Evolutionary conservation across 805 yeast species (phyloP).

Genomic region (Komagataella populi): DNA sequence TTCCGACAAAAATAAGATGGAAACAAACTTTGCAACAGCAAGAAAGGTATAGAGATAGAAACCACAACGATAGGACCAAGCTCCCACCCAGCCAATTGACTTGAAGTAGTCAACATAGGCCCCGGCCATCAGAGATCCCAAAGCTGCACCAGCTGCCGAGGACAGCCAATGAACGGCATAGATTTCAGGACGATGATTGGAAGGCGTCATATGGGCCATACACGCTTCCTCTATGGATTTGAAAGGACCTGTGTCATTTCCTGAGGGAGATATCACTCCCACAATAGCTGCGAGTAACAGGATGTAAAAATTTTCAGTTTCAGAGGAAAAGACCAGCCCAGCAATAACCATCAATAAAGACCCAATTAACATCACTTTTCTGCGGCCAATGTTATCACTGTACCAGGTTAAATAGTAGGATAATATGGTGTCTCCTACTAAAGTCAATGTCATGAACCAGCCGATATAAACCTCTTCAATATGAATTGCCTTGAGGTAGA

Average conservation of each 20-base stretch:
- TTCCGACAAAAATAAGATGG: slow-evolving; percentile 35
- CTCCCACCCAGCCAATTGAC: slow-evolving; percentile 17
- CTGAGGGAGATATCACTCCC: slow-evolving; percentile 83
- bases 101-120: slow-evolving; percentile 18
- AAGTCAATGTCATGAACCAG: slow-evolving; percentile 66
- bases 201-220: slow-evolving; percentile 65
- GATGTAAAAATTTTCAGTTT: slow-evolving; percentile 34
- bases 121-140: slow-evolving; percentile 55
- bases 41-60: slow-evolving; percentile 43
- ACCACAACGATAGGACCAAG: slow-evolving; percentile 35
- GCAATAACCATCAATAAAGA: slow-evolving; percentile 53
- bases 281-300: slow-evolving; percentile 59
- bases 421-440: slow-evolving; percentile 64
- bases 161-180: slow-evolving; percentile 64
- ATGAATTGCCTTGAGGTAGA: slow-evolving; percentile 43
- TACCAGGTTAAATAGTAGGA: slow-evolving; percentile 66
- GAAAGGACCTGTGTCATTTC: slow-evolving; percentile 87
- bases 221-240: slow-evolving; percentile 76
- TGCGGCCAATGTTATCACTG: slow-evolving; percentile 59
- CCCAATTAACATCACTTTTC: slow-evolving; percentile 50
- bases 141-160: slow-evolving; percentile 59
- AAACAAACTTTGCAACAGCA: slow-evolving; percentile 35
- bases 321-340: slow-evolving; percentile 49
- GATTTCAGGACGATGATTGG: slow-evolving; percentile 49
- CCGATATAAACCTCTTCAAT: slow-evolving; percentile 53